Evolutionary conservation across 352 stramenopile species (phyloP).

Genomic region (Albugo candida): DNA sequence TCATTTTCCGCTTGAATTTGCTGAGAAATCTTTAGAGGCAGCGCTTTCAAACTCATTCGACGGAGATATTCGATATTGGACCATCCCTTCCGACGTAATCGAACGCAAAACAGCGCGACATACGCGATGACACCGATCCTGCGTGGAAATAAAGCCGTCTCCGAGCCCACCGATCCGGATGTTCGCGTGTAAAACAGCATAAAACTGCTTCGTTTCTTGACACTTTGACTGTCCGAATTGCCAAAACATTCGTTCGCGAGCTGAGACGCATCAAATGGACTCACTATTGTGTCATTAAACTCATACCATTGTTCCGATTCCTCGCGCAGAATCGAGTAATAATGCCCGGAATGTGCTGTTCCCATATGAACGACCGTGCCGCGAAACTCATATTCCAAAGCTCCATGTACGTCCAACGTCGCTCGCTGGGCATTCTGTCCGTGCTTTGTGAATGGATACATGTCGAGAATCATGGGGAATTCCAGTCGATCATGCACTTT

Average conservation of each 20-base stretch:
- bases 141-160: neutral
- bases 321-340: slow-evolving; percentile 77
- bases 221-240: slow-evolving; percentile 13
- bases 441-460: slow-evolving; percentile 81
- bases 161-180: slow-evolving; percentile 15
- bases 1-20: slow-evolving; percentile 67
- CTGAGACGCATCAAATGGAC: slow-evolving; percentile 39
- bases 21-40: slow-evolving; percentile 42
- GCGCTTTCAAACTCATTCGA: slow-evolving; percentile 22
- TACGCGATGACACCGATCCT: slow-evolving; percentile 15
- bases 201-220: slow-evolving; percentile 76
- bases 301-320: slow-evolving; percentile 59
- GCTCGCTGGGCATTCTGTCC: slow-evolving; percentile 45
- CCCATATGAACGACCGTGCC: slow-evolving; percentile 81
- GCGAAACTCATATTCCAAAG: slow-evolving; percentile 64
- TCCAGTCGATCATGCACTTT: slow-evolving; percentile 90
- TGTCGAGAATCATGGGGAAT: slow-evolving; percentile 79
- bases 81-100: slow-evolving; percentile 7
- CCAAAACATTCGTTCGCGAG: slow-evolving; percentile 58
- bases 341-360: slow-evolving; percentile 73
- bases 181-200: slow-evolving; percentile 72
- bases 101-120: slow-evolving; percentile 17
- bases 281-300: slow-evolving; percentile 77
- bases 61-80: slow-evolving; percentile 4
- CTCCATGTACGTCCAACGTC: neutral